Percentiles rank a stretch among this genome's conserved stretches.
phyloP scores from a whole-genome alignment of 1,284 basidiomycete genomes.

The Marasmius oreades region DNA sequence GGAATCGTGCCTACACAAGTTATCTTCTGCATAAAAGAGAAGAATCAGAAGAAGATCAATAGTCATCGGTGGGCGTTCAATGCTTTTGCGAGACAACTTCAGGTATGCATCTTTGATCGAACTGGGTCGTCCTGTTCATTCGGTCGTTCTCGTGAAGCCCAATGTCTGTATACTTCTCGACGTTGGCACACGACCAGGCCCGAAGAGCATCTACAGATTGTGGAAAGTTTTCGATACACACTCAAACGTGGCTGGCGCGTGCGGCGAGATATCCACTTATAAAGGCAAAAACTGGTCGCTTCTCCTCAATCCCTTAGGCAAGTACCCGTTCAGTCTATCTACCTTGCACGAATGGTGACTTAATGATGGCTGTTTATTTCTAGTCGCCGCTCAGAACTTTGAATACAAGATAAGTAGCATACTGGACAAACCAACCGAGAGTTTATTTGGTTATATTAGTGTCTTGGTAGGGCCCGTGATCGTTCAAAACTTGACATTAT shows the following conservation, averaged over 20 bases:
- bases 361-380: too few species aligned
- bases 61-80: slow-evolving; percentile 97
- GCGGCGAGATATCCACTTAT: slow-evolving; percentile 91
- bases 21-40: slow-evolving; percentile 91
- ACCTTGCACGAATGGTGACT: slow-evolving; percentile 10
- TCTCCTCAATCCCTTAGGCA: slow-evolving; percentile 83
- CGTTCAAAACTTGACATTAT: not conserved
- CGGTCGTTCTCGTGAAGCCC: slow-evolving; percentile 44
- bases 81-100: slow-evolving; percentile 72
- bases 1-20: slow-evolving; percentile 93
- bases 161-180: slow-evolving; percentile 90
- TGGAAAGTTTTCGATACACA: slow-evolving; percentile 97
- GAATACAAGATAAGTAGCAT: slow-evolving; percentile 94
- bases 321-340: slow-evolving; percentile 15
- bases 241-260: slow-evolving; percentile 91
- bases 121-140: not conserved
- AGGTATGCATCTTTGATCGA: slow-evolving; percentile 42
- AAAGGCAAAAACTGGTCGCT: slow-evolving; percentile 86
- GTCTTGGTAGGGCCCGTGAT: slow-evolving; percentile 52
- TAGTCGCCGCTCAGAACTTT: slow-evolving; percentile 92
- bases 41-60: slow-evolving; percentile 96
- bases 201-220: slow-evolving; percentile 85
- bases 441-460: slow-evolving; percentile 90
- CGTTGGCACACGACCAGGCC: slow-evolving; percentile 87
- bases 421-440: slow-evolving; percentile 92